phyloP scores from a whole-genome alignment of 2,329 filamentous ascomycete genomes.

The Talaromyces amestolkiae region DNA sequence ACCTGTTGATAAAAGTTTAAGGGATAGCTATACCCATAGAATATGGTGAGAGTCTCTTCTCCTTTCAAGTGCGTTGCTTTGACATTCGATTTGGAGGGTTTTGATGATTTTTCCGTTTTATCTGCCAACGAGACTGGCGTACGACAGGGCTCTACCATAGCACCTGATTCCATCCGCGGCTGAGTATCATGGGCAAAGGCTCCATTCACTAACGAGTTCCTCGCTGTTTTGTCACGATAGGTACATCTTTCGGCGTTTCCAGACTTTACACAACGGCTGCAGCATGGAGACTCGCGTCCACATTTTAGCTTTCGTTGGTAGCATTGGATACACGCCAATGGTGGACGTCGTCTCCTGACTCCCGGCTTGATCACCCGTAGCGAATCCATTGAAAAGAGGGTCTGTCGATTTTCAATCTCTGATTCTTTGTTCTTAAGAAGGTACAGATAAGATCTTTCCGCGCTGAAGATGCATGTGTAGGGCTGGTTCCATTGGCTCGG shows the following conservation, averaged over 20 bases:
- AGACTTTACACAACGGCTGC: constrained; percentile 1
- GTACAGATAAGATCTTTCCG: not conserved
- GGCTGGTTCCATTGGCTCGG: not conserved
- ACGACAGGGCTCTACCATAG: not conserved
- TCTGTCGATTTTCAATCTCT: not conserved
- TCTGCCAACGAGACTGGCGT: not conserved
- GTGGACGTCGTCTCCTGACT: constrained; percentile 6
- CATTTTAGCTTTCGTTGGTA: constrained; percentile 14
- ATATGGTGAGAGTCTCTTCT: constrained; percentile 6
- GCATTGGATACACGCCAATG: constrained; percentile 12
- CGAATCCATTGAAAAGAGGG: not conserved
- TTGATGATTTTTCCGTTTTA: not conserved
- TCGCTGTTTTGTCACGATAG: constrained; percentile 1
- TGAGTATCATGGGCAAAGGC: not conserved
- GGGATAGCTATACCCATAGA: constrained; percentile 12
- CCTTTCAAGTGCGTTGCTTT: constrained; percentile 9
- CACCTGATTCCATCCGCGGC: not conserved
- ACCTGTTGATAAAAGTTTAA: constrained; percentile 15
- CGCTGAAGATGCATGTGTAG: not conserved
- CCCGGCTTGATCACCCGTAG: not conserved
- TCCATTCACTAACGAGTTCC: not conserved
- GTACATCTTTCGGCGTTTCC: constrained; percentile 9
- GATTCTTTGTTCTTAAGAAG: not conserved
- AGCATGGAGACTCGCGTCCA: constrained; percentile 9
- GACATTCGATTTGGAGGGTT: not conserved